phyloP scores from a whole-genome alignment of 2,329 filamentous ascomycete species.

The Fusarium musae region DNA sequence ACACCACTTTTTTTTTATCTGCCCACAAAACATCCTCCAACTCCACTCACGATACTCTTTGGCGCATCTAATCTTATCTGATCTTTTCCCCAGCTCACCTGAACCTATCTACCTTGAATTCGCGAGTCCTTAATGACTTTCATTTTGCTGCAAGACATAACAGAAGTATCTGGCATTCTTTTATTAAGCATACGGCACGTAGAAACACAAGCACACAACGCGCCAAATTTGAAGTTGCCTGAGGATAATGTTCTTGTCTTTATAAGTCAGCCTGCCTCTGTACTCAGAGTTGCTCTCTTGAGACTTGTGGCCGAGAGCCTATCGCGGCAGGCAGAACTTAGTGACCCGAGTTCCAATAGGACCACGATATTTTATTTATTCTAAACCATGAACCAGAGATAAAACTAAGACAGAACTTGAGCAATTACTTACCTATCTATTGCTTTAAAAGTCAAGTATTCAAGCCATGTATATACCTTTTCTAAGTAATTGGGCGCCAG shows the following conservation, averaged over 20 bases:
- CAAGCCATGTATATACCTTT: accelerated
- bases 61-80: slow-evolving; percentile 29
- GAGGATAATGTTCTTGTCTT: neutral
- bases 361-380: neutral
- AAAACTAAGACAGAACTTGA: no score
- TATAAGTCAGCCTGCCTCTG: neutral
- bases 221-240: neutral
- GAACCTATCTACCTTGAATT: neutral
- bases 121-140: no score
- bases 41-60: neutral
- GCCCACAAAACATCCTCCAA: neutral
- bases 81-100: neutral
- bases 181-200: neutral
- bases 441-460: no score
- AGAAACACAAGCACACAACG: neutral
- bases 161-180: no score
- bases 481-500: neutral
- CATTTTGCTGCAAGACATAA: neutral
- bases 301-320: no score
- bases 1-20: neutral
- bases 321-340: no score
- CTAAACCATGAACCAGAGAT: accelerated
- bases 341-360: no score
- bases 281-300: no score
- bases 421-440: no score